Evolutionary conservation across 495 filamentous ascomycete genomes (phyloP).

Genomic region (Pyronema omphalodes): DNA sequence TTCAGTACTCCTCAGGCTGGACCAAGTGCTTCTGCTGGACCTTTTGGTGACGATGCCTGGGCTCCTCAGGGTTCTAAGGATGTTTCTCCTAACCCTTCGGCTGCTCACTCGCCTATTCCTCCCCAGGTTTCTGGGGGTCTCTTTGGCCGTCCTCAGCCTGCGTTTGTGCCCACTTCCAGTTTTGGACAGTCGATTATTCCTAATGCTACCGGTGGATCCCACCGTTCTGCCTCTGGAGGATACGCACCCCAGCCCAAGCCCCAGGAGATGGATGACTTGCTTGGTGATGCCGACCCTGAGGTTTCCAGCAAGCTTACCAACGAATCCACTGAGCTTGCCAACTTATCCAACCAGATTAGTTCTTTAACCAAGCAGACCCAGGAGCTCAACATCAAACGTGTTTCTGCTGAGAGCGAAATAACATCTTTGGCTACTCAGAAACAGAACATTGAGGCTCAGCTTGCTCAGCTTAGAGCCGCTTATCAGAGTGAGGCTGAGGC

Average conservation of each 20-base stretch:
- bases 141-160: constrained; percentile 52
- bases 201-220: constrained; percentile 57
- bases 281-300: constrained; percentile 84
- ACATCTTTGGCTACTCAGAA: constrained; percentile 67
- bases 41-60: constrained; percentile 42
- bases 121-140: constrained; percentile 29
- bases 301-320: constrained; percentile 67
- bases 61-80: neutral
- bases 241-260: constrained; percentile 30
- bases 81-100: constrained; percentile 9
- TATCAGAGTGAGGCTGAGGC: constrained; percentile 87
- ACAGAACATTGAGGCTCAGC: constrained; percentile 70
- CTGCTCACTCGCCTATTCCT: constrained; percentile 30
- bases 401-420: constrained; percentile 57
- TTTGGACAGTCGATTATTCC: constrained; percentile 72
- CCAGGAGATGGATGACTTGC: constrained; percentile 57
- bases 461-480: constrained; percentile 62
- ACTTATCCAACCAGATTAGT: constrained; percentile 86
- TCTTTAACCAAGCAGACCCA: constrained; percentile 83
- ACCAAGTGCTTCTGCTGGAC: constrained; percentile 42
- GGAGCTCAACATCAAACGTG: constrained; percentile 65
- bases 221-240: constrained; percentile 24
- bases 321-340: constrained; percentile 87
- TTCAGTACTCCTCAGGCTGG: constrained; percentile 28
- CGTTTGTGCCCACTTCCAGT: constrained; percentile 72